phyloP scores from a whole-genome alignment of 306 rosid species.

The Cucurbita argyrosperma region DNA sequence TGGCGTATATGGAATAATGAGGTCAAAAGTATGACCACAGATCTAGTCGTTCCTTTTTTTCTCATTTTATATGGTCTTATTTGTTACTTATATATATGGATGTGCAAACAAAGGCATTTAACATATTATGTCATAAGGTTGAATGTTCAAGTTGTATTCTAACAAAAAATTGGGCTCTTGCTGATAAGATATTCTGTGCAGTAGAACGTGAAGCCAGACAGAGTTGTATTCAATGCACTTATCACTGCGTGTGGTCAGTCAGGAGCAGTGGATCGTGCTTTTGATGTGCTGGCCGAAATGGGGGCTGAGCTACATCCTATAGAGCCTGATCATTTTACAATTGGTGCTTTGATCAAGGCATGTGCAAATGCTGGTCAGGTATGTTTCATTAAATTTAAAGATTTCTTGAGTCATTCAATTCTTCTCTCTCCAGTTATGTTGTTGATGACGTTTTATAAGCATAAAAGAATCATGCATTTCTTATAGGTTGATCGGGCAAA shows the following conservation, averaged over 20 bases:
- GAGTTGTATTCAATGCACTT: conserved; percentile 98
- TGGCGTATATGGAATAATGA: conserved; percentile 94
- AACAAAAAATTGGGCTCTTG: conserved; percentile 18
- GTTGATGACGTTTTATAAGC: not conserved
- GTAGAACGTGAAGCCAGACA: conserved; percentile 99
- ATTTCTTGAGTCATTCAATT: conserved; percentile 3
- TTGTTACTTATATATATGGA: not conserved
- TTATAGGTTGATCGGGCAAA: conserved; percentile 72
- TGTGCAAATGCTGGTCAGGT: conserved; percentile 91
- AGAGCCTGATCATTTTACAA: conserved; percentile 80
- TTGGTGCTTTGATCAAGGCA: conserved; percentile 87
- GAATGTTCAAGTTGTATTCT: conserved; percentile 7
- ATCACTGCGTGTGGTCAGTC: conserved; percentile 92
- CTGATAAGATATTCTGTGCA: conserved; percentile 70
- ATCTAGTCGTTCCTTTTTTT: not conserved
- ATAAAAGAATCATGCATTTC: not conserved
- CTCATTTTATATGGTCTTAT: not conserved
- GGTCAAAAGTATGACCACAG: conserved; percentile 73
- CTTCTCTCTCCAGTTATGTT: not conserved
- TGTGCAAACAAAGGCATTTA: not conserved
- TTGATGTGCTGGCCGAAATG: conserved; percentile 92
- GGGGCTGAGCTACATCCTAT: conserved; percentile 62
- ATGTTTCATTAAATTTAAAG: conserved; percentile 3
- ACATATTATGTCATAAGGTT: not conserved
- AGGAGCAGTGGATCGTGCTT: conserved; percentile 96